phyloP scores from a whole-genome alignment of 2,329 filamentous ascomycete genomes.

The Colletotrichum neosansevieriae region DNA sequence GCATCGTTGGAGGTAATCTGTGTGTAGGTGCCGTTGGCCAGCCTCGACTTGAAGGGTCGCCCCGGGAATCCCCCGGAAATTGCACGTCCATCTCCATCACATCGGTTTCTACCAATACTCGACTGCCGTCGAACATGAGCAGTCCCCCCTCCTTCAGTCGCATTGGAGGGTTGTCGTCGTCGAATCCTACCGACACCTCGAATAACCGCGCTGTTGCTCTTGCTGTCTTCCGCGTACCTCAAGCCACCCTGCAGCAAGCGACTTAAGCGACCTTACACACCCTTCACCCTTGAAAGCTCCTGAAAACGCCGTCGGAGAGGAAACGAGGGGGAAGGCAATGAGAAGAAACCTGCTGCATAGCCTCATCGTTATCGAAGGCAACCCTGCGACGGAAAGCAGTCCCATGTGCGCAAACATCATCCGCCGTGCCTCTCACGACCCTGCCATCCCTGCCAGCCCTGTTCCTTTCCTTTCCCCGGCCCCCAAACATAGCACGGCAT shows the following conservation, averaged over 20 bases:
- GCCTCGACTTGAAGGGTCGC: no score
- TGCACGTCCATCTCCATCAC: no score
- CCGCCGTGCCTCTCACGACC: neutral
- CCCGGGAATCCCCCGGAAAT: no score
- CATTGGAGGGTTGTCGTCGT: neutral
- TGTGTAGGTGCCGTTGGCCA: no score
- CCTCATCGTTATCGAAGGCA: conserved; percentile 8
- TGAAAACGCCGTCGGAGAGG: conserved; percentile 1
- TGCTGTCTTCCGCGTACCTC: neutral
- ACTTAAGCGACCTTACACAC: conserved; percentile 1
- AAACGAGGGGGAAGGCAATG: neutral
- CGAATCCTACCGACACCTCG: neutral
- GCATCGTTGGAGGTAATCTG: neutral
- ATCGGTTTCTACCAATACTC: neutral
- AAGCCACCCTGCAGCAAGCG: conserved; percentile 1
- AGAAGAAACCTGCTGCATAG: conserved; percentile 16
- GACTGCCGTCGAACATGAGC: conserved; percentile 8
- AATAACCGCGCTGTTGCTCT: neutral
- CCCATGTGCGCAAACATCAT: neutral
- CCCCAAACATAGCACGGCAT: neutral
- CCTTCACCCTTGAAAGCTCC: neutral
- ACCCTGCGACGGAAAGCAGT: neutral
- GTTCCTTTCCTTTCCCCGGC: neutral
- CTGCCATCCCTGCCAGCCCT: conserved; percentile 10
- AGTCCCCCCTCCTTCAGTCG: conserved; percentile 3